Evolutionary conservation across 208 protist species (phyloP).

Genomic region (Trypanosoma brucei): DNA sequence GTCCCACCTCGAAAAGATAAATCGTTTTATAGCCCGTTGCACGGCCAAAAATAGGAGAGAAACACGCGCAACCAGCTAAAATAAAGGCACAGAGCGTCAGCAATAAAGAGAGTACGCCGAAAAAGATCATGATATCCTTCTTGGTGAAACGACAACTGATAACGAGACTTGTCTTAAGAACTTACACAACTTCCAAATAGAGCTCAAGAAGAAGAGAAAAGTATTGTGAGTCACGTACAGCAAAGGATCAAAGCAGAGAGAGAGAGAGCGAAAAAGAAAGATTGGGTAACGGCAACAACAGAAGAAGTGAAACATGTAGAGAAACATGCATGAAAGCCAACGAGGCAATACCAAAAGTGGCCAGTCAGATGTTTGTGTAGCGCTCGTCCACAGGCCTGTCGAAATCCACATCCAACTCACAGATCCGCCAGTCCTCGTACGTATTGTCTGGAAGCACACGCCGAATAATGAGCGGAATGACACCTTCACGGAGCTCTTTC

Average conservation of each 20-base stretch:
- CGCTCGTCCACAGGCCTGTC: constrained; percentile 79
- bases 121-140: constrained; percentile 1
- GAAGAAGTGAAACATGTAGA: too few relatives aligned
- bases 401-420: constrained; percentile 85
- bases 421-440: constrained; percentile 91
- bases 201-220: constrained; percentile 2
- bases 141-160: not conserved
- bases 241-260: constrained; percentile 21
- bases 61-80: not conserved
- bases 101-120: not conserved
- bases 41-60: not conserved
- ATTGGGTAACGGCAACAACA: not conserved
- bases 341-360: too few relatives aligned
- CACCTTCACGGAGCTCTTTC: constrained; percentile 95
- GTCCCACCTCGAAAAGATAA: not conserved
- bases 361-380: constrained; percentile 71
- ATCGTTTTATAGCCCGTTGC: not conserved
- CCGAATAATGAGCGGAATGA: constrained; percentile 98
- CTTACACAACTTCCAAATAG: too few relatives aligned
- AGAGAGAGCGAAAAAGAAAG: constrained; percentile 1
- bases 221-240: constrained; percentile 17
- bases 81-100: not conserved
- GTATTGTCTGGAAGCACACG: constrained; percentile 93
- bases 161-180: too few relatives aligned
- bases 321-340: not conserved